Conservation (phyloP, 139 green algal species). For the Coelastrella sp. region DNA sequence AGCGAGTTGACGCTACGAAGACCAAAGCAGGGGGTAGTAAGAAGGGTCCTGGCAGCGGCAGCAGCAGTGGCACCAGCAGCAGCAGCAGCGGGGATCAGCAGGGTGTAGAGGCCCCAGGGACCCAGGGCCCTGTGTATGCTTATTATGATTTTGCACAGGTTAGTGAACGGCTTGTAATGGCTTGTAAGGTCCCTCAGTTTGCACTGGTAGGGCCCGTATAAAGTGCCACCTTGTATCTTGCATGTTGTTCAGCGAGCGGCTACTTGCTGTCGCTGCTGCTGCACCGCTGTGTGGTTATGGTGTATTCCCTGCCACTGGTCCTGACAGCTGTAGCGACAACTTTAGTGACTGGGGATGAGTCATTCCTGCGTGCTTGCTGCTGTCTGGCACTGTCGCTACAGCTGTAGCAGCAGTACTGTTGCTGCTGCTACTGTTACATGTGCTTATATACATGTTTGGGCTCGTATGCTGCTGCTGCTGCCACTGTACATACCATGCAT, state of each 20-base stretch:
- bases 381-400: background rate
- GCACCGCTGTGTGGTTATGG: no score
- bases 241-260: no score
- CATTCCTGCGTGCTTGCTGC: background rate
- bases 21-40: background rate
- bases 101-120: background rate
- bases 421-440: no score
- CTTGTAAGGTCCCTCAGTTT: no score
- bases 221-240: no score
- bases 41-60: background rate
- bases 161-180: background rate
- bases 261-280: no score
- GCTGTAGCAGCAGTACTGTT: background rate
- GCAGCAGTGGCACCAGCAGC: background rate
- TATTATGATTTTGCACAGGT: background rate
- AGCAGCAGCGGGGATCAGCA: background rate
- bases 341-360: background rate
- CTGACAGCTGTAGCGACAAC: background rate
- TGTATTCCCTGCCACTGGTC: no score
- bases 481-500: background rate
- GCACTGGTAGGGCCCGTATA: no score
- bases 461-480: background rate
- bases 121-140: background rate
- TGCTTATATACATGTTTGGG: no score
- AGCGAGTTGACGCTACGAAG: background rate